Percentiles rank a stretch among this genome's conserved stretches.
phyloP scores from a whole-genome alignment of 495 filamentous ascomycete species.

The Podospora anserina region DNA sequence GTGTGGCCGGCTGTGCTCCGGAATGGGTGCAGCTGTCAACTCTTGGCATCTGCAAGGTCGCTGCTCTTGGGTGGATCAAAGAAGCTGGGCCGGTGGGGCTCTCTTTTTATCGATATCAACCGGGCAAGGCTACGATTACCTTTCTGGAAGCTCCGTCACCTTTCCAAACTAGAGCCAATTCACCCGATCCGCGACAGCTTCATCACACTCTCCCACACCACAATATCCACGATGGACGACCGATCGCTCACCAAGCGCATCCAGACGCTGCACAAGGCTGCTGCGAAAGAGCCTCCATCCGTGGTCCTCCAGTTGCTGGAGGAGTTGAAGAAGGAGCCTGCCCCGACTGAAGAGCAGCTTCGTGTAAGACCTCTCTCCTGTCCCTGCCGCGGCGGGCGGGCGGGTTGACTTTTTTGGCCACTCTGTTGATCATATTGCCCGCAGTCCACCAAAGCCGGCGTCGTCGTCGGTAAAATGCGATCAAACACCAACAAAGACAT shows the following conservation, averaged over 20 bases:
- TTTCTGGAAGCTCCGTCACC: neutral
- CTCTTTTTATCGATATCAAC: neutral
- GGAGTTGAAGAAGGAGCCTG: slow-evolving; percentile 70
- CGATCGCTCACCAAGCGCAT: slow-evolving; percentile 72
- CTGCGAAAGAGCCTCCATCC: slow-evolving; percentile 61
- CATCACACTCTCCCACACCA: neutral
- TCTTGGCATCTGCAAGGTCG: neutral
- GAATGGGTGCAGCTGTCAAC: neutral
- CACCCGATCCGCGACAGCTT: neutral
- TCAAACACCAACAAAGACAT: slow-evolving; percentile 73
- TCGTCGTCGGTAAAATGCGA: slow-evolving; percentile 81
- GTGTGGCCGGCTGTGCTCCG: neutral
- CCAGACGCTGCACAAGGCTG: slow-evolving; percentile 72
- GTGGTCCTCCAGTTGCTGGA: slow-evolving; percentile 67
- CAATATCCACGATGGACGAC: slow-evolving; percentile 60
- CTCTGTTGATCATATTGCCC: slow-evolving; percentile 13
- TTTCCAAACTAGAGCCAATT: neutral
- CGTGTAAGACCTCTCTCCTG: slow-evolving; percentile 46
- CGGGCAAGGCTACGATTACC: neutral
- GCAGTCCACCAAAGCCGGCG: slow-evolving; percentile 83
- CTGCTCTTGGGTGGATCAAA: neutral
- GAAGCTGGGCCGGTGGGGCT: neutral
- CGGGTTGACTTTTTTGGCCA: neutral
- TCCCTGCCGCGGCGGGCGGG: too few species aligned
- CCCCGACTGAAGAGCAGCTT: slow-evolving; percentile 82